Base-by-base conservation (phyloP, 225 moss, liverwort and hornwort species). In the Pseudisothecium myosuroides region DNA sequence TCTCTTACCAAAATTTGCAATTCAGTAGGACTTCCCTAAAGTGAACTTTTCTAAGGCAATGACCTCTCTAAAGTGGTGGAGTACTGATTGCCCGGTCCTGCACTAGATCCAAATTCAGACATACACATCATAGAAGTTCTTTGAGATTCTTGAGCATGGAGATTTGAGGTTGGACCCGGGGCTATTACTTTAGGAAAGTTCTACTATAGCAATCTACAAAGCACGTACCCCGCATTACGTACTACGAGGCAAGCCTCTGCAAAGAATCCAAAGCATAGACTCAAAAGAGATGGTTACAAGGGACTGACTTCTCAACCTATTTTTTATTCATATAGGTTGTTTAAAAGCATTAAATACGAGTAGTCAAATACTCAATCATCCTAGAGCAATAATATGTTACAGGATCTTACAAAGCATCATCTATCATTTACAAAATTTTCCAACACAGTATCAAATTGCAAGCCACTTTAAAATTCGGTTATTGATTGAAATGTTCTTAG, bases 171-270 rank as follows among this genome's bases (percentile, higher is more conserved):
- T n/a, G n/a, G n/a, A n/a, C n/a, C n/a, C n/a, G n/a, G n/a, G n/a
- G n/a, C n/a, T n/a, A n/a, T n/a, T n/a, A n/a, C n/a, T n/a, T n/a
- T n/a, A n/a, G n/a, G n/a, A n/a, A n/a, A n/a, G n/a, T n/a, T n/a
- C n/a, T n/a, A n/a, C n/a, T n/a, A n/a, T n/a, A n/a, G 12, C 3
- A 6, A 2, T n/a, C 1, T 22, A 2, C 67, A n/a, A 21, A 6
- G n/a, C 4, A 37, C 0, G 2, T n/a, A n/a, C 8, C 67, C 6
- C 11, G 2, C 67, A 67, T 67, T 7, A 6, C 22, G n/a, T 21
- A 67, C n/a, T 3, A 67, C 2, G 0, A 67, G 67, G n/a, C n/a
- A 67, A n/a, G 12, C 37, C 12, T 2, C 1, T 67, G 0, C 7
- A n/a, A 67, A 21, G 7, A 67, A n/a, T 67, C 67, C 22, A 67